Conservation (phyloP, 2,329 filamentous ascomycete species). For the Eutypella sp. region DNA sequence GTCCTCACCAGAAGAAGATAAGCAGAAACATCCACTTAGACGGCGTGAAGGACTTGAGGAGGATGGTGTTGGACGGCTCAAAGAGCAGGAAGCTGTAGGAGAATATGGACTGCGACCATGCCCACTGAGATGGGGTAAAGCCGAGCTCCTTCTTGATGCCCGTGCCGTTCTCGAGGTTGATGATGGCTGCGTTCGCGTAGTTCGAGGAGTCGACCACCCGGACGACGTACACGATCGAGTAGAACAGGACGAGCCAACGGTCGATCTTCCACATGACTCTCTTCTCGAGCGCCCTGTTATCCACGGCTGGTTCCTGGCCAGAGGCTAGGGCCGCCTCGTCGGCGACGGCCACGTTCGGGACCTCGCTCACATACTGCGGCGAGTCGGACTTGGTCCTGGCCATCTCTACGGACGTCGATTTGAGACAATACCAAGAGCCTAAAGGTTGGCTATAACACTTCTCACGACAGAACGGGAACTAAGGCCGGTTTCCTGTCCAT, state of each 20-base stretch:
- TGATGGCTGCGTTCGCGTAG: slow-evolving; percentile 35
- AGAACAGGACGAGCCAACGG: slow-evolving; percentile 27
- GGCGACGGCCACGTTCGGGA: slow-evolving; percentile 4
- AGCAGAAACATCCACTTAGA: slow-evolving; percentile 32
- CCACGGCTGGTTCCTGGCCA: background rate
- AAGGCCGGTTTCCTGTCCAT: no score
- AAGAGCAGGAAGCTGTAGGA: slow-evolving; percentile 35
- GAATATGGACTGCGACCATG: slow-evolving; percentile 36
- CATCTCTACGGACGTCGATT: slow-evolving; percentile 3
- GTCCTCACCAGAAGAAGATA: slow-evolving; percentile 23
- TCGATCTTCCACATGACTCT: slow-evolving; percentile 30
- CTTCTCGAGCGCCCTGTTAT: slow-evolving; percentile 21
- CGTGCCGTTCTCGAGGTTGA: slow-evolving; percentile 34
- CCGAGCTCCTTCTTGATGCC: slow-evolving; percentile 34
- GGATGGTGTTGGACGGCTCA: slow-evolving; percentile 33
- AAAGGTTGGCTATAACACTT: no score
- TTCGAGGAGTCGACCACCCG: slow-evolving; percentile 34
- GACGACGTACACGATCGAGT: slow-evolving; percentile 35
- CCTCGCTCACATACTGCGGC: background rate
- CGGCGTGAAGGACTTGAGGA: slow-evolving; percentile 29
- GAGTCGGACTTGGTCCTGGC: background rate
- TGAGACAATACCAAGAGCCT: no score
- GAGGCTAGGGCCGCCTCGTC: slow-evolving; percentile 4
- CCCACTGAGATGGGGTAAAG: slow-evolving; percentile 28
- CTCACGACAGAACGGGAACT: no score